Evolutionary conservation across 345 rosid species (phyloP).

Genomic region (Rubroshorea leprosula): DNA sequence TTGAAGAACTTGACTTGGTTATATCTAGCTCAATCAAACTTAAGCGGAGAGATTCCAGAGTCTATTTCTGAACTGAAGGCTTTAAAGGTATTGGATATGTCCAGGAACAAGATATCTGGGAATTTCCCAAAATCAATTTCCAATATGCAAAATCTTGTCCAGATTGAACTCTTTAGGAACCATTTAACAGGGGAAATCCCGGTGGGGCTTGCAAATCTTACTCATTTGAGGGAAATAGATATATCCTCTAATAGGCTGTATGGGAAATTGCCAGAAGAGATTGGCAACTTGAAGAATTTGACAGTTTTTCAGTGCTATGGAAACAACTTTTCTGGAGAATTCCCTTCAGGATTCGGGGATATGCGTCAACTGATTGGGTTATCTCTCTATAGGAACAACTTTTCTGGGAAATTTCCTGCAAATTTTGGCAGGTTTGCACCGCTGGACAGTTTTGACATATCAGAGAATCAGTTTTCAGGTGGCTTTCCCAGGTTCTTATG

Average conservation of each 20-base stretch:
- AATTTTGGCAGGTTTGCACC: conserved; percentile 65
- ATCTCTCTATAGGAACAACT: conserved; percentile 66
- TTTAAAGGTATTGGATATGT: conserved; percentile 51
- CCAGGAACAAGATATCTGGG: conserved; percentile 52
- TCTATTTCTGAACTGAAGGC: conserved; percentile 38
- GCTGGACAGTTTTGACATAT: conserved; percentile 57
- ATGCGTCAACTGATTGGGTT: conserved; percentile 43
- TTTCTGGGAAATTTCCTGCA: conserved; percentile 63
- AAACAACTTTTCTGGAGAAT: conserved; percentile 57
- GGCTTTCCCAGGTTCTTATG: conserved; percentile 68
- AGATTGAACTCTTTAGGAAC: conserved; percentile 61
- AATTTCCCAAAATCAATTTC: conserved; percentile 47
- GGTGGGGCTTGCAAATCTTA: conserved; percentile 43
- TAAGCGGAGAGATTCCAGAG: conserved; percentile 59
- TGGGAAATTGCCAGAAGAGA: conserved; percentile 49
- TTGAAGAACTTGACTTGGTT: conserved; percentile 63
- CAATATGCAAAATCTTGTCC: conserved; percentile 40
- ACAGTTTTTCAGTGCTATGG: conserved; percentile 44
- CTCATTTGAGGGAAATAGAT: conserved; percentile 51
- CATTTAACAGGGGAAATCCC: conserved; percentile 63
- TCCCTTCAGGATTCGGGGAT: conserved; percentile 71
- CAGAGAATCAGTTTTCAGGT: conserved; percentile 75
- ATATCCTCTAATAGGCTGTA: conserved; percentile 48
- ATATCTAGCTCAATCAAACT: conserved; percentile 33
- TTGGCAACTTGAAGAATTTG: conserved; percentile 49